phyloP scores from a whole-genome alignment of 352 stramenopile species.

The Elongisporangium senticosum region DNA sequence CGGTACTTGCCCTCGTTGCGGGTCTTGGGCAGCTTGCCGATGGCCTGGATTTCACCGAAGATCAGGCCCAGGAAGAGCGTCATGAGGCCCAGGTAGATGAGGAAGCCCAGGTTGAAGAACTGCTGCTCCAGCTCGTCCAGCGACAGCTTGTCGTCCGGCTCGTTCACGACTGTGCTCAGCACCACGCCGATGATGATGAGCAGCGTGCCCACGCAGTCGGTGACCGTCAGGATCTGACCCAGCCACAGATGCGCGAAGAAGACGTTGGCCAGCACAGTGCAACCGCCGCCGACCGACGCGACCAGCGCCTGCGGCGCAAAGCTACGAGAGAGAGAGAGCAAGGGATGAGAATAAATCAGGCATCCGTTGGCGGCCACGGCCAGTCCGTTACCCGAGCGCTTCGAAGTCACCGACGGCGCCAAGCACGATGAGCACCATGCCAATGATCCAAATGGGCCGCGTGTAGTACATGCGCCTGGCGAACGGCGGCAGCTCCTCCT shows the following conservation, averaged over 20 bases:
- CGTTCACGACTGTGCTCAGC: conserved; percentile 73
- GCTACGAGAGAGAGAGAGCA: conserved; percentile 7
- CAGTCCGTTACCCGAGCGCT: conserved; percentile 43
- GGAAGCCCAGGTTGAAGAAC: conserved; percentile 72
- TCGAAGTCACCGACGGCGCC: conserved; percentile 85
- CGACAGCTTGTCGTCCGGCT: conserved; percentile 75
- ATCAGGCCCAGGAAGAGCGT: conserved; percentile 46
- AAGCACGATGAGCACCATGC: conserved; percentile 73
- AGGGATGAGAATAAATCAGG: neutral
- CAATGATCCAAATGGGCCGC: conserved; percentile 78
- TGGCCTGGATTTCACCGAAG: conserved; percentile 71
- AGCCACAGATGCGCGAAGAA: conserved; percentile 87
- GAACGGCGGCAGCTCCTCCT: conserved; percentile 62
- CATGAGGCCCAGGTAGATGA: conserved; percentile 78
- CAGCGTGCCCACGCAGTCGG: conserved; percentile 63
- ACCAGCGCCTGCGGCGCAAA: conserved; percentile 86
- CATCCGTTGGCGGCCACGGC: neutral
- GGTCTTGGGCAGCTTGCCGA: conserved; percentile 36
- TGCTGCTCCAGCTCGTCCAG: conserved; percentile 72
- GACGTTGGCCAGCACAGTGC: conserved; percentile 85
- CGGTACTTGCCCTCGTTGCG: conserved; percentile 61
- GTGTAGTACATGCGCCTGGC: conserved; percentile 75
- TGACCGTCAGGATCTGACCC: conserved; percentile 61
- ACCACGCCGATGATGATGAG: conserved; percentile 82
- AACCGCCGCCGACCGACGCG: conserved; percentile 76